Conservation (phyloP, 2,329 filamentous ascomycete genomes). For the Aspergillus vadensis region DNA sequence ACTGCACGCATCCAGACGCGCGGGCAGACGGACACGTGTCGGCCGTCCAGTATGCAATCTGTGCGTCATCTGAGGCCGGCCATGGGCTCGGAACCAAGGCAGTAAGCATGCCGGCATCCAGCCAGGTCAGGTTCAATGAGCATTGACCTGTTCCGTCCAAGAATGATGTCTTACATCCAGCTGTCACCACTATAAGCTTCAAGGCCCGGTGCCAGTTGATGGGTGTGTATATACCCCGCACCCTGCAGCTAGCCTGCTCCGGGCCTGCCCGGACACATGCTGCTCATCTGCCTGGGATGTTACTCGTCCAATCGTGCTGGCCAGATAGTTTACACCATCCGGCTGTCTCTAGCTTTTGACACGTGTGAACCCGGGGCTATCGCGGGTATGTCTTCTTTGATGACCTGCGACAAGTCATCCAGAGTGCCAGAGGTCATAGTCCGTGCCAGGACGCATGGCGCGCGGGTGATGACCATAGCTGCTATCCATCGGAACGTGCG, state of each 20-base stretch:
- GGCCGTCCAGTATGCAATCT: background rate
- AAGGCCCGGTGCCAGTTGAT: background rate
- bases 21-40: slow-evolving; percentile 4
- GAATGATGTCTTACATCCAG: background rate
- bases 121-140: background rate
- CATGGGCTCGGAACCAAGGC: background rate
- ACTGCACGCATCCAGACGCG: background rate
- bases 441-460: background rate
- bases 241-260: background rate
- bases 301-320: background rate
- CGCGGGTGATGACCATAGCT: background rate
- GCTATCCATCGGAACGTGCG: background rate
- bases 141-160: background rate
- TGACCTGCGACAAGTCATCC: background rate
- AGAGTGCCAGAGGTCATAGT: background rate
- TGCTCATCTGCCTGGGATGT: background rate
- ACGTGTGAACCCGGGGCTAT: slow-evolving; percentile 2
- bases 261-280: background rate
- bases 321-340: background rate
- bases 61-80: slow-evolving; percentile 6
- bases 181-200: slow-evolving; percentile 9
- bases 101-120: background rate
- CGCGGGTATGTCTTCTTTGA: background rate
- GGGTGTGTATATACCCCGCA: slow-evolving; percentile 5
- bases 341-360: background rate